phyloP scores from a whole-genome alignment of 1,284 basidiomycete species.

The Paramarasmius palmivorus region DNA sequence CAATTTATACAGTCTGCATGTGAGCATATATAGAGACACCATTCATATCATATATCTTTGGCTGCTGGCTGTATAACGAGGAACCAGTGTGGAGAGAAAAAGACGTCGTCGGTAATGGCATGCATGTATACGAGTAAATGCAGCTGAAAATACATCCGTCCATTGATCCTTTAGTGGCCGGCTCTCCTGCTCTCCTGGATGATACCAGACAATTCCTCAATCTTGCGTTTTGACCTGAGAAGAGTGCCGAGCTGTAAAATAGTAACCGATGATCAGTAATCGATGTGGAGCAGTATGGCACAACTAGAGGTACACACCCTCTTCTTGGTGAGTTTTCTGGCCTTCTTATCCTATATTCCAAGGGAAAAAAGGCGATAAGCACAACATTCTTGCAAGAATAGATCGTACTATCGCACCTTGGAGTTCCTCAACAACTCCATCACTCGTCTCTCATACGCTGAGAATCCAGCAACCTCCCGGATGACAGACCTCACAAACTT shows the following conservation, averaged over 20 bases:
- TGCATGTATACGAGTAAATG: conserved; percentile 31
- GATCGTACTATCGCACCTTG: conserved; percentile 64
- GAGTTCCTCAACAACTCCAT: conserved; percentile 99
- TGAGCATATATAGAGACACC: too few species aligned
- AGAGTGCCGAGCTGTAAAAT: conserved; percentile 85
- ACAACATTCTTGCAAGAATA: background rate
- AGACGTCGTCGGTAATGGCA: conserved; percentile 17
- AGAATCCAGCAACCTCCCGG: conserved; percentile 96
- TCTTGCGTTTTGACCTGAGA: conserved; percentile 95
- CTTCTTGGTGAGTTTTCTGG: conserved; percentile 97
- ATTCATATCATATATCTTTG: too few species aligned
- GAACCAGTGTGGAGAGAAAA: too few species aligned
- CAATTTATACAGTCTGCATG: too few species aligned
- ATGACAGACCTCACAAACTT: conserved; percentile 91
- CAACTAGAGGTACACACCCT: conserved; percentile 62
- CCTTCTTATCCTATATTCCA: conserved; percentile 96
- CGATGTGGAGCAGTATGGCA: conserved; percentile 4
- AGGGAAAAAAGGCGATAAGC: conserved; percentile 1
- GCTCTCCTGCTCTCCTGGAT: conserved; percentile 90
- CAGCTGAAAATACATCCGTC: conserved; percentile 33
- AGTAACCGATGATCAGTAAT: conserved; percentile 12
- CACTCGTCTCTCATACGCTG: conserved; percentile 97
- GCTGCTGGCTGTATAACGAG: too few species aligned
- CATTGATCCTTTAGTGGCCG: conserved; percentile 50
- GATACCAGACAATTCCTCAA: conserved; percentile 89